Evolutionary conservation across 345 rosid species (phyloP), one percentile per base, ranked within the genome.

Genomic region (Aethionema arabicum): DNA sequence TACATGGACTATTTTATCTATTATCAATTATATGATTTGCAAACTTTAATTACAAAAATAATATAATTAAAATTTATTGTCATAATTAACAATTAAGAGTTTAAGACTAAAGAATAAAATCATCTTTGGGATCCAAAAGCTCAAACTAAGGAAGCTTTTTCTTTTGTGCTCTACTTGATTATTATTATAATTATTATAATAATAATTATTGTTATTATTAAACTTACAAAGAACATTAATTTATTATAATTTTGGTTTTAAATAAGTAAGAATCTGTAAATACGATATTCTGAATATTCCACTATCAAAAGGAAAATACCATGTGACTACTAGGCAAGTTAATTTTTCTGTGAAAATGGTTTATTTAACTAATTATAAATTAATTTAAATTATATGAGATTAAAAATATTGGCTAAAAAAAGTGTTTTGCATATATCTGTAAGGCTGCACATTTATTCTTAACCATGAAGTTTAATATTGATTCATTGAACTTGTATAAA

Each of bases 101-200:
- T 11, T 32, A 14, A 35, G 38, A 35, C 8, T 15, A 59, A 33
- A 45, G 32, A 59, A 44, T 15, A 44, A 44, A 59, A 45, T 15
- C 33, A 40, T 3, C 12, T 40, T 40, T 59, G 40, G 52, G 41
- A 43, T 44, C 63, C 32, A 59, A 59, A 52, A 57, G 63, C 52
- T 44, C 4, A 58, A 31, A 6, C 14, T 13, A 13, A 60, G 35
- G 65, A 60, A 47, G 9, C 21, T 5, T 47, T 60, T 35, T 41
- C 43, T 32, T n/a, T 5, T 47, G 46, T 35, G 53, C 43, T 32
- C 53, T 45, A 39, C 16, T 45, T 45, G 16, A 42, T 15, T 21
- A 3, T 11, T 35, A 16, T 46, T 33, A 8, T 57, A n/a, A n/a
- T n/a, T n/a, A n/a, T n/a, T n/a, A n/a, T n/a, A n/a, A n/a, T n/a